phyloP scores from a whole-genome alignment of 495 filamentous ascomycete species.

The Xylaria palmicola region DNA sequence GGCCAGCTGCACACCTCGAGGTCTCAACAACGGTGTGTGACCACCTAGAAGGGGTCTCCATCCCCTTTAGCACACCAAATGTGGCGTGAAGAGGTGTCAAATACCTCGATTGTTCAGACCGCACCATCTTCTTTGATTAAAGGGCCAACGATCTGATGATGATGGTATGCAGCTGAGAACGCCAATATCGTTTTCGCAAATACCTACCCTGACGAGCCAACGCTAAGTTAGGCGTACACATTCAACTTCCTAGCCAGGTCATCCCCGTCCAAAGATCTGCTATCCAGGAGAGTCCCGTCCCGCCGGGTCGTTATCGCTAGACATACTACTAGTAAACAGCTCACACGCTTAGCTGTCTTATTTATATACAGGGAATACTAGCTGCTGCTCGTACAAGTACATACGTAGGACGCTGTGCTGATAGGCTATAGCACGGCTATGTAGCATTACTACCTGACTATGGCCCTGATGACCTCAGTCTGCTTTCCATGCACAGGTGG shows the following conservation, averaged over 20 bases:
- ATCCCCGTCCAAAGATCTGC: too few species aligned
- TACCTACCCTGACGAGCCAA: neutral
- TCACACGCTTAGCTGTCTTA: neutral
- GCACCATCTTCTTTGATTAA: neutral
- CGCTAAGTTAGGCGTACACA: neutral
- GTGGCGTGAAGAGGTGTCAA: neutral
- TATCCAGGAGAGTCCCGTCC: conserved; percentile 1
- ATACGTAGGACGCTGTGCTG: too few species aligned
- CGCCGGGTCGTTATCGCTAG: neutral
- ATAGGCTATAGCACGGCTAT: neutral
- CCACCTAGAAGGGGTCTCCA: neutral
- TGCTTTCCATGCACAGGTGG: neutral
- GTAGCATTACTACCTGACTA: neutral
- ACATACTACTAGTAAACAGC: neutral
- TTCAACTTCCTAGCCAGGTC: neutral
- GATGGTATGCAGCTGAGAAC: conserved; percentile 10
- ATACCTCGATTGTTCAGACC: neutral
- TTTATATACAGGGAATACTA: neutral
- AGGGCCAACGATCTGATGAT: neutral
- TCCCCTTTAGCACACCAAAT: neutral
- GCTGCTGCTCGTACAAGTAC: too few species aligned
- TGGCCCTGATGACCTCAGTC: neutral
- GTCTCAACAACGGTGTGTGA: neutral
- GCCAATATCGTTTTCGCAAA: neutral
- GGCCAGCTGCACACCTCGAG: neutral